Base-by-base conservation (phyloP, 371 early-diverging fungal genomes). In the Mortierella sp. region DNA sequence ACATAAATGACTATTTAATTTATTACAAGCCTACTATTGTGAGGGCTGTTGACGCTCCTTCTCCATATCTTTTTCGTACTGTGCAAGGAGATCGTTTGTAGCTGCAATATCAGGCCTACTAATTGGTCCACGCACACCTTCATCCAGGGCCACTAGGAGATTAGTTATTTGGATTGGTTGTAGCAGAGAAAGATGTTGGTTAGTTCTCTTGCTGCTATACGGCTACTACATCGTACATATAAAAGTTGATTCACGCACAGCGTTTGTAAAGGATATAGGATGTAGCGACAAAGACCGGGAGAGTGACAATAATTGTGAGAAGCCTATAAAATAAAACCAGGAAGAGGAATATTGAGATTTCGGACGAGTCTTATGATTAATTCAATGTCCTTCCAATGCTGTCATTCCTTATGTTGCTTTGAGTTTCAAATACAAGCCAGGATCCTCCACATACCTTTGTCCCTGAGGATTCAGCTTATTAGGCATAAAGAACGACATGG, bases 381-480 rank as follows among this genome's bases (percentile, higher is more conserved):
- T 5, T n/a, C 51, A 51, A n/a, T 51, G 51, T 45, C 45, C 5
- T 45, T 45, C 18, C 5, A 45, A 45, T 45, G 18, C 51, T 51
- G 18, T 51, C 51, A 51, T n/a, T 51, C n/a, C 12, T 45, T 12
- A 40, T 12, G 45, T 35, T 35, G 35, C 35, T 35, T 6, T 35
- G 35, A 2, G 35, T 35, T 35, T 3, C 35, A 35, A 35, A 35
- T 35, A 35, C 35, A 35, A 5, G 35, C 6, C 35, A 35, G 6
- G 3, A 35, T 35, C 35, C 35, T 35, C 35, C 35, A 35, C 26
- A 3, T 54, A 78, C 78, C 47, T 78, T 43, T 71, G 71, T 28
- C 75, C 80, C 72, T 80, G 80, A 55, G 80, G 80, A 58, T 80
- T 80, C 57, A 80, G 69, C 63, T 80, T 80, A 69, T 80, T 80